Percentiles rank a stretch among this genome's conserved stretches.
Conservation (phyloP, 148 eudicot species). For the Fagopyrum homotropicum region DNA sequence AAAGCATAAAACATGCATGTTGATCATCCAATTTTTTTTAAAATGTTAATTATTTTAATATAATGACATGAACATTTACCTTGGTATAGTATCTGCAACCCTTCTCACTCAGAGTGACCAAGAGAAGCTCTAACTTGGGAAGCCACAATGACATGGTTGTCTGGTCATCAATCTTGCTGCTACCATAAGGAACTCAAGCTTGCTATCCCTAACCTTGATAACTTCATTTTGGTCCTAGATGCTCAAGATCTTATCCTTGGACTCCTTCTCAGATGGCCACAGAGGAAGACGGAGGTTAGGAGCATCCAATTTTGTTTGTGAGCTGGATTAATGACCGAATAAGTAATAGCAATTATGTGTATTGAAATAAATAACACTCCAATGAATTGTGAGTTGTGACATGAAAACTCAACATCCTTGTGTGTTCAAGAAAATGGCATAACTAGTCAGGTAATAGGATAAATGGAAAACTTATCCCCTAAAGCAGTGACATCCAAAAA, state of each 20-base stretch:
- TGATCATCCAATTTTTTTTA: background rate
- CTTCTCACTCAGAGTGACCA: conserved; percentile 87
- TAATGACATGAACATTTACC: conserved; percentile 25
- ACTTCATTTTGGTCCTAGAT: conserved; percentile 82
- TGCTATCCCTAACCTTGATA: conserved; percentile 75
- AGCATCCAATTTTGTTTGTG: conserved; percentile 35
- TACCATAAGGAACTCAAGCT: conserved; percentile 70
- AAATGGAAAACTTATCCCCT: background rate
- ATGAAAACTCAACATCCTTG: background rate
- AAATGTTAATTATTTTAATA: no score
- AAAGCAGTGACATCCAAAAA: background rate
- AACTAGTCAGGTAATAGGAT: background rate
- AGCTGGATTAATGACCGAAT: background rate
- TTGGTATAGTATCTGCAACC: conserved; percentile 84
- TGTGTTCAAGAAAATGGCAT: background rate
- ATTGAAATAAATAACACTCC: background rate
- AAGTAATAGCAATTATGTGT: conserved; percentile 6
- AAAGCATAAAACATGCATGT: background rate
- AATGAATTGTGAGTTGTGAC: background rate
- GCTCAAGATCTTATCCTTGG: conserved; percentile 70
- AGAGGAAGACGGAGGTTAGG: conserved; percentile 78
- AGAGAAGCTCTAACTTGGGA: conserved; percentile 55
- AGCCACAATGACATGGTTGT: conserved; percentile 81
- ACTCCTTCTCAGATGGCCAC: conserved; percentile 74
- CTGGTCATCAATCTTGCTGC: conserved; percentile 45